phyloP scores from a whole-genome alignment of 306 rosid species.

The Ormosia emarginata region DNA sequence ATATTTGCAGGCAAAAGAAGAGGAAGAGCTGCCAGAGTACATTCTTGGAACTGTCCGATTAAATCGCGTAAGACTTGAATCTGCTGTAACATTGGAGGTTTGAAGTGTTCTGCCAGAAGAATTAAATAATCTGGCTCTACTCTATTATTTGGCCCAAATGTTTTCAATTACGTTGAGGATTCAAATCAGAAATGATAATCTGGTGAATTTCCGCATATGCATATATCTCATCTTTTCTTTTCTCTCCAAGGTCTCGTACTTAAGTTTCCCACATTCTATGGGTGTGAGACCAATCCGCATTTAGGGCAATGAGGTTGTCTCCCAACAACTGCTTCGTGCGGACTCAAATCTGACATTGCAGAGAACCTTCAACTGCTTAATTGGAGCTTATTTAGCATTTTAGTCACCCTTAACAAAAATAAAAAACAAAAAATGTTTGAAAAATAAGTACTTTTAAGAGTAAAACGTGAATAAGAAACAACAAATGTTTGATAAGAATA shows the following conservation, averaged over 20 bases:
- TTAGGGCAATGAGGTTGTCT: neutral
- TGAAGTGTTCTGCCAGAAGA: slow-evolving; percentile 28
- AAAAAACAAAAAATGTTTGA: no score
- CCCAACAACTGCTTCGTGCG: neutral
- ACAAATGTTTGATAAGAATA: no score
- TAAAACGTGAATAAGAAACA: no score
- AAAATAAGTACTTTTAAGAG: no score
- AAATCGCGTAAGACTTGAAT: slow-evolving; percentile 62
- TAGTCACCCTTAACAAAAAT: no score
- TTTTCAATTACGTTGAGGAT: neutral
- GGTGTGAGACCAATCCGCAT: neutral
- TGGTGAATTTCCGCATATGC: neutral
- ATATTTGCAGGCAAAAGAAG: slow-evolving; percentile 71
- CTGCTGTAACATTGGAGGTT: slow-evolving; percentile 52
- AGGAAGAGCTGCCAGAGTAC: slow-evolving; percentile 75
- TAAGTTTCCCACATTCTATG: neutral
- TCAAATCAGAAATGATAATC: neutral
- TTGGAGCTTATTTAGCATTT: no score
- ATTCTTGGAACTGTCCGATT: slow-evolving; percentile 87
- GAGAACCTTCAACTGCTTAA: no score
- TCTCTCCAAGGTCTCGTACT: neutral
- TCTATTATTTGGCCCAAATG: neutral
- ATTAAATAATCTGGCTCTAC: neutral
- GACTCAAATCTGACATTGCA: no score
- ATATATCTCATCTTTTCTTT: neutral